phyloP scores from a whole-genome alignment of 2,329 filamentous ascomycete genomes.

The Fusarium nodosum region DNA sequence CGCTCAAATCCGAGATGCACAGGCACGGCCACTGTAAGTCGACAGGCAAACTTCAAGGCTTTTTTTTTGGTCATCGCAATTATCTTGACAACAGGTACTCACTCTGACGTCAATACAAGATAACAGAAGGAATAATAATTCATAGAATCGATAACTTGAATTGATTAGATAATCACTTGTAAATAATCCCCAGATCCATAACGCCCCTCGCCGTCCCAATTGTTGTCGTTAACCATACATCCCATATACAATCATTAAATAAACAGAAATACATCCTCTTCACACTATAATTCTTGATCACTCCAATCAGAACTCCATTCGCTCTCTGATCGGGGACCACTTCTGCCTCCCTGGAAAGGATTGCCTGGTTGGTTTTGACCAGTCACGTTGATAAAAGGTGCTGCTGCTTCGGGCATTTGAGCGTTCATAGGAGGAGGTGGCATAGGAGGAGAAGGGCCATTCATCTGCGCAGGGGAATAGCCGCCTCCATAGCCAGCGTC shows the following conservation, averaged over 20 bases:
- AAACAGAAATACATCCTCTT: not conserved
- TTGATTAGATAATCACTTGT: not conserved
- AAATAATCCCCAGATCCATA: conserved; percentile 1
- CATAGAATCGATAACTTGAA: not conserved
- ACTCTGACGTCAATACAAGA: not conserved
- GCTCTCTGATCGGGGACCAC: conserved; percentile 18
- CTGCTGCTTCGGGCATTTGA: conserved; percentile 33
- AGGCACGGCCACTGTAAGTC: not conserved
- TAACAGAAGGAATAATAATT: not conserved
- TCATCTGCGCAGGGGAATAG: conserved; percentile 32
- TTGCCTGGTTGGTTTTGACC: conserved; percentile 43
- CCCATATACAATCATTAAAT: conserved; percentile 14
- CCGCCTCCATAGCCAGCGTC: conserved; percentile 32
- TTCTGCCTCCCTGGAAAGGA: conserved; percentile 24
- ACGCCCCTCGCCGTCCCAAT: conserved; percentile 38
- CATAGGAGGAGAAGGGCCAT: conserved; percentile 25
- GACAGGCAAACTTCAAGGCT: conserved; percentile 35
- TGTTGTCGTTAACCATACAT: conserved; percentile 34
- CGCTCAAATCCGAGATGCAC: conserved; percentile 23
- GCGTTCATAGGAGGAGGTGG: conserved; percentile 39
- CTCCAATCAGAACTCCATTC: conserved; percentile 28
- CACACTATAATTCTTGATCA: conserved; percentile 12
- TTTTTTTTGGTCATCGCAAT: not conserved
- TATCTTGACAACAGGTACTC: not conserved
- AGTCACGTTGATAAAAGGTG: conserved; percentile 45